These are phyloP conservation scores for Cenchrus fungigraminus DNA, from an alignment of 176 grass and related monocot genomes.

Conservation along the genomic window DNA sequence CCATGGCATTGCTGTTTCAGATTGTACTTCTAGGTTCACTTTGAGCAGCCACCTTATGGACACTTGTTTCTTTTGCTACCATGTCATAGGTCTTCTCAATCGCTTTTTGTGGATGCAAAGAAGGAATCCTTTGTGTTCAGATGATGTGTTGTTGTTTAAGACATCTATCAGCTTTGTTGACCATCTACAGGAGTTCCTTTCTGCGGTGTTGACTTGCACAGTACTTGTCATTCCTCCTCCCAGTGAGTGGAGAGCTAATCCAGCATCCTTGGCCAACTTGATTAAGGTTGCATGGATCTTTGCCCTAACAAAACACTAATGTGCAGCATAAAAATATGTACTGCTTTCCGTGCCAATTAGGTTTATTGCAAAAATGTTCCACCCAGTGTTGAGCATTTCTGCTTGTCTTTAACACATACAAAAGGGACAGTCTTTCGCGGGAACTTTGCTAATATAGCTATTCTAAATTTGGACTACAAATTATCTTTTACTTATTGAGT, in stretches of 20 bases:
- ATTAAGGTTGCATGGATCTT: constrained; percentile 64
- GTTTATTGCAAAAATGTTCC: neutral
- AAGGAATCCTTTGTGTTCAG: constrained; percentile 56
- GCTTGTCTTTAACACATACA: neutral
- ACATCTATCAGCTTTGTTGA: constrained; percentile 91
- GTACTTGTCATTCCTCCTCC: constrained; percentile 74
- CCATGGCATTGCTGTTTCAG: neutral
- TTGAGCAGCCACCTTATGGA: constrained; percentile 22
- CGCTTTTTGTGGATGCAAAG: constrained; percentile 92
- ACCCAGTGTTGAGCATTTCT: neutral
- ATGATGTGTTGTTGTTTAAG: constrained; percentile 84
- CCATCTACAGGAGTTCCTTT: constrained; percentile 92
- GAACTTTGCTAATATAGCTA: neutral
- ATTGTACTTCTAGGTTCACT: constrained; percentile 26
- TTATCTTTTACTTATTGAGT: neutral
- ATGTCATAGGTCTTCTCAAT: constrained; percentile 78
- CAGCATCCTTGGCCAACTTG: constrained; percentile 60
- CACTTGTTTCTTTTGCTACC: constrained; percentile 47
- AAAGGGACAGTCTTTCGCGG: neutral
- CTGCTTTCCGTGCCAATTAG: neutral
- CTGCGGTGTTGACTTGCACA: constrained; percentile 74
- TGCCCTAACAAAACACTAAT: neutral
- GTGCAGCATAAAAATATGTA: neutral
- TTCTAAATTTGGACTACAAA: neutral
- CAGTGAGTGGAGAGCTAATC: constrained; percentile 70